Evolutionary conservation across 495 filamentous ascomycete genomes (phyloP), one percentile per base, ranked within the genome.

Genomic region (Pseudevernia furfuracea): DNA sequence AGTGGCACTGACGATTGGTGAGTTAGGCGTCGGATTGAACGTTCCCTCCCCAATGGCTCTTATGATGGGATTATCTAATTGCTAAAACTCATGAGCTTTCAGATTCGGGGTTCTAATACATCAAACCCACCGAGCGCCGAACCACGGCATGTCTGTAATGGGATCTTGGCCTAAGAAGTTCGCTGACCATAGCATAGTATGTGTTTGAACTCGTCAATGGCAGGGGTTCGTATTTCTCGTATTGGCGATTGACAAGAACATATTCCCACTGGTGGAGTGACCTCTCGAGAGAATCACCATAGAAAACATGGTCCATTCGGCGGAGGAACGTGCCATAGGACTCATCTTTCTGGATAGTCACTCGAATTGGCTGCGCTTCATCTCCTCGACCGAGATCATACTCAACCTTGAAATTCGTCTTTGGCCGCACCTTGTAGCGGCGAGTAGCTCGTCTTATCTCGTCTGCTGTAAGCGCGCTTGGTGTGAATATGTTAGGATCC

Each of bases 171-270:
- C 28, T 32, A 1, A 53, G 23, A 53, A 53, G 49, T 53, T 53
- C 49, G 28, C 49, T 53, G 49, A 53, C 25, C 49, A 53, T 53
- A 17, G 49, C 49, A 32, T 53, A 53, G 23, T 53, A 53, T 53
- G 49, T 53, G 28, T 53, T 53, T 5, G 49, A 19, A 32, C 49
- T 53, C 15, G 28, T 53, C 49, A 53, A 19, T 19, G 49, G 49
- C 1, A 53, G 49, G 14, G 49, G 28, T 3, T 53, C 28, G 15
- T 1, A 12, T 32, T 19, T 53, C 25, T 53, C 25, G 28, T 17
- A 53, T 32, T 19, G 25, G 25, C 49, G 25, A 19, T 53, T 19
- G 12, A 53, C 49, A 19, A 53, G 49, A 17, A 53, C 28, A 19
- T 53, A 53, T 7, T 53, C 49, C 49, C 49, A 53, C 14, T 32